These are phyloP conservation scores for Veloboletus limbatus DNA, from an alignment of 1,284 basidiomycete species.

Conservation along the genomic window DNA sequence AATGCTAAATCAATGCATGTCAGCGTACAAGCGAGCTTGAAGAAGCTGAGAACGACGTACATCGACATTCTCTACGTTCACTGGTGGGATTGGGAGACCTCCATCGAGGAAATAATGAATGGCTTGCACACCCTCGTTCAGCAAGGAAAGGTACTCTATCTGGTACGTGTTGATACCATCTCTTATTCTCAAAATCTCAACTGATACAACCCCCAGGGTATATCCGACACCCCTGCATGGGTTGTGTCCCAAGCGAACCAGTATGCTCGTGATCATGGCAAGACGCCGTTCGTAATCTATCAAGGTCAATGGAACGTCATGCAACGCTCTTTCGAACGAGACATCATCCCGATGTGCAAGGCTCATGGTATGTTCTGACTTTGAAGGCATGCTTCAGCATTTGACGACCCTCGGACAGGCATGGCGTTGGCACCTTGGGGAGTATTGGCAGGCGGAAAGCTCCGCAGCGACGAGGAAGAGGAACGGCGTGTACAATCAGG, in stretches of 20 bases:
- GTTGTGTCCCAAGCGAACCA: slow-evolving; percentile 38
- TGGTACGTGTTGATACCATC: slow-evolving; percentile 24
- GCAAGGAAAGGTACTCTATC: slow-evolving; percentile 45
- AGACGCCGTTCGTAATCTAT: slow-evolving; percentile 52
- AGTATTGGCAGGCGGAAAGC: too few relatives aligned
- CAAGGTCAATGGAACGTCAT: slow-evolving; percentile 56
- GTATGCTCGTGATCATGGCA: slow-evolving; percentile 40
- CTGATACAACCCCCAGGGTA: slow-evolving; percentile 15
- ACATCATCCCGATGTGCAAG: slow-evolving; percentile 51
- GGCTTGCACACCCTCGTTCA: slow-evolving; percentile 40
- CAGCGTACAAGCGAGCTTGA: slow-evolving; percentile 37
- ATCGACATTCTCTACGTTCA: slow-evolving; percentile 38
- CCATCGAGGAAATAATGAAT: slow-evolving; percentile 45
- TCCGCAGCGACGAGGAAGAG: too few relatives aligned
- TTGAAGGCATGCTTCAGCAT: not conserved
- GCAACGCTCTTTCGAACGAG: slow-evolving; percentile 46
- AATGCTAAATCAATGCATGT: slow-evolving; percentile 13
- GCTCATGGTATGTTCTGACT: slow-evolving; percentile 32
- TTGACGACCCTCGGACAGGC: slow-evolving; percentile 6
- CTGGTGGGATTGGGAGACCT: slow-evolving; percentile 39
- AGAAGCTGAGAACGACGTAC: slow-evolving; percentile 45
- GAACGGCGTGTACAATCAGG: too few relatives aligned
- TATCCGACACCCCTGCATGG: slow-evolving; percentile 44
- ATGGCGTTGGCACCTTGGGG: too few relatives aligned
- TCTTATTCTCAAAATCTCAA: not conserved